A percentile compares a stretch with the other conserved stretches of the same genome.
phyloP scores from a whole-genome alignment of 805 yeast species.

The Schwanniomyces yamadae region DNA sequence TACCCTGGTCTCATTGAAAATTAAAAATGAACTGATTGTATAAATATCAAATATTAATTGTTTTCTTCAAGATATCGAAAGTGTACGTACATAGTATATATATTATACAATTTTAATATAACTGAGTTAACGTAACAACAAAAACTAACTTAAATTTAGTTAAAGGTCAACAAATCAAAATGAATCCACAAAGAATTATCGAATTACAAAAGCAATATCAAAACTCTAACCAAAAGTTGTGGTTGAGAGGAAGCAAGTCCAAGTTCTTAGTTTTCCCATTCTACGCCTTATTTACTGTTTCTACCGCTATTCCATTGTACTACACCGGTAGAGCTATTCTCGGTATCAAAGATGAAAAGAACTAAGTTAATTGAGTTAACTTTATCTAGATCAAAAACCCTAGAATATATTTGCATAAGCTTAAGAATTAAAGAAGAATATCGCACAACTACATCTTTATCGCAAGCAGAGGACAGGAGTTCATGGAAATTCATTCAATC shows the following conservation, averaged over 20 bases:
- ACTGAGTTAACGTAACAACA: no score
- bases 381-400: no score
- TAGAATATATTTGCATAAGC: slow-evolving; percentile 2
- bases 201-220: slow-evolving; percentile 46
- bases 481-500: no score
- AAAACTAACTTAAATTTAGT: no score
- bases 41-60: not conserved
- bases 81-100: not conserved
- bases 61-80: no score
- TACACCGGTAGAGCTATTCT: slow-evolving; percentile 70
- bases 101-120: no score
- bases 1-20: slow-evolving; percentile 2
- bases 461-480: no score
- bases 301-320: slow-evolving; percentile 64
- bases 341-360: slow-evolving; percentile 57
- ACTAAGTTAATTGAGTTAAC: slow-evolving; percentile 2
- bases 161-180: no score
- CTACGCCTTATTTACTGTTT: slow-evolving; percentile 68
- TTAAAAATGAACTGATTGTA: slow-evolving; percentile 16
- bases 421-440: not conserved
- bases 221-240: slow-evolving; percentile 40
- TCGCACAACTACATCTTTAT: no score
- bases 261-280: slow-evolving; percentile 74
- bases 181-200: slow-evolving; percentile 50
- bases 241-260: slow-evolving; percentile 51